Evolutionary conservation across 2,329 filamentous ascomycete genomes (phyloP).

Genomic region (Pyricularia grisea): DNA sequence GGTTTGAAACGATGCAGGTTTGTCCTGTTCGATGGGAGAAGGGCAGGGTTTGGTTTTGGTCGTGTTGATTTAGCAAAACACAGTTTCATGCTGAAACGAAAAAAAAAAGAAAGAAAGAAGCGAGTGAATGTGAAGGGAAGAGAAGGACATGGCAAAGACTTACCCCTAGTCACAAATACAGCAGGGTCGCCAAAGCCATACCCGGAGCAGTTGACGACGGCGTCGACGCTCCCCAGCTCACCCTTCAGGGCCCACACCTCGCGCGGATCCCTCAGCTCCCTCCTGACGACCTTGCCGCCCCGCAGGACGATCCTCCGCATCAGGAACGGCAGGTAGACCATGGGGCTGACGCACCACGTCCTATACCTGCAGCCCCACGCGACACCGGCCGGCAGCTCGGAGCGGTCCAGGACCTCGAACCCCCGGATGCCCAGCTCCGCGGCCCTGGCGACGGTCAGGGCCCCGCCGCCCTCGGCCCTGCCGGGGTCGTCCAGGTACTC

Average conservation of each 20-base stretch:
- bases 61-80: not conserved
- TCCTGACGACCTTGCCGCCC: slow-evolving; percentile 24
- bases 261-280: slow-evolving; percentile 23
- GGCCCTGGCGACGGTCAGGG: slow-evolving; percentile 21
- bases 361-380: slow-evolving; percentile 39
- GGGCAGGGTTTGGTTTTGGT: too few species aligned
- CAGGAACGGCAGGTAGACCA: slow-evolving; percentile 41
- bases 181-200: slow-evolving; percentile 28
- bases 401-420: slow-evolving; percentile 24
- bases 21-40: slow-evolving; percentile 26
- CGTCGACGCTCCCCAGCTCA: slow-evolving; percentile 16
- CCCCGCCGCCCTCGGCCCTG: slow-evolving; percentile 5
- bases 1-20: slow-evolving; percentile 33
- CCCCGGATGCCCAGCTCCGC: slow-evolving; percentile 24
- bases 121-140: not conserved
- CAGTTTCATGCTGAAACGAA: not conserved
- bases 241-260: slow-evolving; percentile 28
- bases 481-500: slow-evolving; percentile 40
- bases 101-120: too few species aligned
- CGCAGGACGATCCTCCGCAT: slow-evolving; percentile 28
- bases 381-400: slow-evolving; percentile 31
- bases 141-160: slow-evolving; percentile 5
- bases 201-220: slow-evolving; percentile 36
- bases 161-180: slow-evolving; percentile 33
- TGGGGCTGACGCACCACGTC: slow-evolving; percentile 45